A percentile compares a stretch with the other conserved stretches of the same genome.
These are phyloP conservation scores for Pilobolus umbonatus DNA, from an alignment of 192 early-diverging fungal species.

Conservation along the genomic window DNA sequence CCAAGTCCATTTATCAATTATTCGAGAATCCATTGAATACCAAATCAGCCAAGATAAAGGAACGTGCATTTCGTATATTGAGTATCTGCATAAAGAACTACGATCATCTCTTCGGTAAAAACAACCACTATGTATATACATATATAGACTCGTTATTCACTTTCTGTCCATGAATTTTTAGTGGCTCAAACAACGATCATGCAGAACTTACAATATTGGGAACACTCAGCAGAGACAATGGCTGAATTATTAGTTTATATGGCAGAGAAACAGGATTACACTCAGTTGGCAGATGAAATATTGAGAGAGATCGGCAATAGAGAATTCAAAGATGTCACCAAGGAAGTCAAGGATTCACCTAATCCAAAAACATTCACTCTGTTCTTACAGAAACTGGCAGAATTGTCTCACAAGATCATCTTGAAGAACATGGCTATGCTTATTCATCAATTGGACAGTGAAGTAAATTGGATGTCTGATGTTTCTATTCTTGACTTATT, in stretches of 20 bases:
- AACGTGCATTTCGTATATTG: slow-evolving; percentile 59
- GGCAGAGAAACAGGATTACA: slow-evolving; percentile 54
- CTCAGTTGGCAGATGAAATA: slow-evolving; percentile 69
- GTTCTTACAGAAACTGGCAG: slow-evolving; percentile 81
- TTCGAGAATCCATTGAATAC: slow-evolving; percentile 74
- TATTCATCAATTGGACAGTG: slow-evolving; percentile 82
- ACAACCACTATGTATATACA: neutral
- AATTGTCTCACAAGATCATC: slow-evolving; percentile 74
- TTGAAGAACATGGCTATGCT: slow-evolving; percentile 87
- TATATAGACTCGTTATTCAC: neutral
- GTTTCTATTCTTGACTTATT: neutral
- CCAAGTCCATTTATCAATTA: slow-evolving; percentile 69
- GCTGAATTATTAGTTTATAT: slow-evolving; percentile 68
- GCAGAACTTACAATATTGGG: slow-evolving; percentile 81
- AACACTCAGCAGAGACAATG: slow-evolving; percentile 79
- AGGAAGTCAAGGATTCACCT: slow-evolving; percentile 64
- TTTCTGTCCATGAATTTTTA: slow-evolving; percentile 14
- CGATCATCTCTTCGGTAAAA: slow-evolving; percentile 67
- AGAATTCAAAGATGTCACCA: slow-evolving; percentile 45
- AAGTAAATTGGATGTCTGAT: slow-evolving; percentile 45
- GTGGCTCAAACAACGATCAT: slow-evolving; percentile 71
- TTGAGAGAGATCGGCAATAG: slow-evolving; percentile 59
- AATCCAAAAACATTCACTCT: slow-evolving; percentile 78
- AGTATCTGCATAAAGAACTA: slow-evolving; percentile 75
- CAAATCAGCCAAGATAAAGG: slow-evolving; percentile 58